Base-by-base conservation (phyloP, 2,329 filamentous ascomycete species). In the Botrytis galanthina region DNA sequence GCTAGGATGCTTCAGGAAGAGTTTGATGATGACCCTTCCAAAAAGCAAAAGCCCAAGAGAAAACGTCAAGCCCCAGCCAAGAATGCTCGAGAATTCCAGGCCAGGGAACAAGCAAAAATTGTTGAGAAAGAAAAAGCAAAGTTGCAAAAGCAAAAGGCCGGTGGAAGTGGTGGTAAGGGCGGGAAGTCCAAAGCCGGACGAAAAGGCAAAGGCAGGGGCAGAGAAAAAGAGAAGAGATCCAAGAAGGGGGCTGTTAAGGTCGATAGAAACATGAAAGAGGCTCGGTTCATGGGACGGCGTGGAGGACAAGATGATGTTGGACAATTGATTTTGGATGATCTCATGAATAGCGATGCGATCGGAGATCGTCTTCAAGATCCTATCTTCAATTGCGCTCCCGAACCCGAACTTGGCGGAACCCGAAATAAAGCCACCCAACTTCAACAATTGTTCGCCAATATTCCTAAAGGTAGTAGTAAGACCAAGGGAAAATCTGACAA, bases 401-500 rank as follows among this genome's bases (percentile, higher is more conserved):
- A 78, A 29, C 75, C 76, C 12, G 60, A 60, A 22, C 79, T 81
- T 1, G 32, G 42, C 3, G 48, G 12, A 29, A 75, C 74, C 20
- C 35, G 66, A 4, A 73, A 29, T 9, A 81, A 81, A 72, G 51
- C 71, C 1, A 73, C 68, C 0, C 80, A 81, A 51, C 75, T 80
- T 22, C 73, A 79, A 44, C 66, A 72, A 9, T 62, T 81, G 3
- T 74, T 80, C 29, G 74, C 77, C 1, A 78, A 77, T 44, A 77
- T 80, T 20, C 80, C 80, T 2, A 42, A 74, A 12, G 75, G 74
- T 37, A 74, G 67, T 26, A 72, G 76, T n/a, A 61, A 51, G 14
- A 64, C 70, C 8, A 74, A 73, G 10, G 75, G 75, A 10, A 74
- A 67, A 35, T 76, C 60, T 16, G 84, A 87, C 66, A 84, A 81